phyloP scores from a whole-genome alignment of 2,329 filamentous ascomycete genomes.

The Cercospora janseana region DNA sequence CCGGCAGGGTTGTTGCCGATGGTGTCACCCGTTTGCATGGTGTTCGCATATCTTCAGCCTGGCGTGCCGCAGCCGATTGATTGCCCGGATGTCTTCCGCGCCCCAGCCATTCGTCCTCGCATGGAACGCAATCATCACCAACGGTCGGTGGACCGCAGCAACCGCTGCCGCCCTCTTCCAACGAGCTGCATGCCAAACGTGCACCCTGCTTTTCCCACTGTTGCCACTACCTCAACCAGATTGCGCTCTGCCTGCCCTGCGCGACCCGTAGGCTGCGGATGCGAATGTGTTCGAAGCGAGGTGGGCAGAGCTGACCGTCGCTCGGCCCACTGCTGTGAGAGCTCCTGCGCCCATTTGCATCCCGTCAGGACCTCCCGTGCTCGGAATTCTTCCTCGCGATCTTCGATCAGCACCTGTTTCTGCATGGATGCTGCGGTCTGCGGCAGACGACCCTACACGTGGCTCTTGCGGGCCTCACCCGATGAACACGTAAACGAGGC shows the following conservation, averaged over 20 bases:
- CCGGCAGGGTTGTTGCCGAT: background rate
- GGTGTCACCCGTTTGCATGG: conserved; percentile 9
- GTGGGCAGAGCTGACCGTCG: no score
- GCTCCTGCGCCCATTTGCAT: background rate
- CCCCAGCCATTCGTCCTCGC: conserved; percentile 8
- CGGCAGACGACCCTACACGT: conserved; percentile 9
- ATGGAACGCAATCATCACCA: no score
- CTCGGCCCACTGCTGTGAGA: no score
- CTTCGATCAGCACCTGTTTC: conserved; percentile 16
- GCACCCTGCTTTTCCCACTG: no score
- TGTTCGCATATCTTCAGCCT: conserved; percentile 15
- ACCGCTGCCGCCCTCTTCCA: no score
- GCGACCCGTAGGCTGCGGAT: no score
- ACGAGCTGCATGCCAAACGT: no score
- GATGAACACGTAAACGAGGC: conserved; percentile 2
- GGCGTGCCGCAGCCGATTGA: conserved; percentile 16
- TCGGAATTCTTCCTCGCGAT: conserved; percentile 15
- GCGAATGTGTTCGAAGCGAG: no score
- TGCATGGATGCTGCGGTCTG: conserved; percentile 12
- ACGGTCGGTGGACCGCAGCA: no score
- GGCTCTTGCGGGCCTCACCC: conserved; percentile 5
- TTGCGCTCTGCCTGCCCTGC: no score
- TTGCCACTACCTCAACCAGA: no score
- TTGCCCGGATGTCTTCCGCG: conserved; percentile 9
- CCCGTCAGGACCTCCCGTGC: conserved; percentile 5